These are phyloP conservation scores for Chamaecrista fasciculata DNA, from an alignment of 306 rosid genomes.

Conservation along the genomic window DNA sequence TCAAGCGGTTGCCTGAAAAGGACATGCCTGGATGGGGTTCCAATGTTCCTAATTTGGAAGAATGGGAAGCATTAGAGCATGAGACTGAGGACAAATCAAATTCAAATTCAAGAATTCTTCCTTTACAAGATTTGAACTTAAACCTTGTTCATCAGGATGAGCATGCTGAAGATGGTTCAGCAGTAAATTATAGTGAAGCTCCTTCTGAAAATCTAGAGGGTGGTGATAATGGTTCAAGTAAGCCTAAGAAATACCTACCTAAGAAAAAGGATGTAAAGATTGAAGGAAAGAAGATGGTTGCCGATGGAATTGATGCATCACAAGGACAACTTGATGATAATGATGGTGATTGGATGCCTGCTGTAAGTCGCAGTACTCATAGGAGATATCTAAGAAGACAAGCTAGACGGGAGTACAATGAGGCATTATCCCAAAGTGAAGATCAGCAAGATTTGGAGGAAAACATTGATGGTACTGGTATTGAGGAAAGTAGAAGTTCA, in stretches of 20 bases:
- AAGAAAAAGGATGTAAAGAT: slow-evolving; percentile 64
- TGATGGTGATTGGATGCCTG: slow-evolving; percentile 83
- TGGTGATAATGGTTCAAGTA: slow-evolving; percentile 27
- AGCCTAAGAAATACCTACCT: slow-evolving; percentile 46
- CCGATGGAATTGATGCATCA: slow-evolving; percentile 80
- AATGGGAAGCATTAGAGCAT: slow-evolving; percentile 85
- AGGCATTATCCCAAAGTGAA: slow-evolving; percentile 47
- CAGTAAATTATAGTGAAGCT: slow-evolving; percentile 34
- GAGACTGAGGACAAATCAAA: slow-evolving; percentile 40
- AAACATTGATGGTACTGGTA: slow-evolving; percentile 20
- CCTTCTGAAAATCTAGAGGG: slow-evolving; percentile 44
- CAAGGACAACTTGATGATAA: slow-evolving; percentile 59
- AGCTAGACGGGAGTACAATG: slow-evolving; percentile 61
- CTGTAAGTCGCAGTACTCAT: slow-evolving; percentile 86
- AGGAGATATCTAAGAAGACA: slow-evolving; percentile 80
- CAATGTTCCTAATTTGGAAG: slow-evolving; percentile 82
- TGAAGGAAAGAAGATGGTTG: slow-evolving; percentile 77
- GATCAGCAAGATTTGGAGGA: slow-evolving; percentile 43
- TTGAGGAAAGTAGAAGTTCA: slow-evolving; percentile 37
- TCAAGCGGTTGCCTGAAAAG: slow-evolving; percentile 80
- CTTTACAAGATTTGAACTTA: slow-evolving; percentile 71
- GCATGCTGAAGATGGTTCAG: slow-evolving; percentile 38
- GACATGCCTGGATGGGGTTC: slow-evolving; percentile 95
- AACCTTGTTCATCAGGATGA: slow-evolving; percentile 52
- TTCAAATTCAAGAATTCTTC: slow-evolving; percentile 65